These are phyloP conservation scores for Lachancea quebecensis DNA, from an alignment of 805 yeast genomes.

Conservation along the genomic window DNA sequence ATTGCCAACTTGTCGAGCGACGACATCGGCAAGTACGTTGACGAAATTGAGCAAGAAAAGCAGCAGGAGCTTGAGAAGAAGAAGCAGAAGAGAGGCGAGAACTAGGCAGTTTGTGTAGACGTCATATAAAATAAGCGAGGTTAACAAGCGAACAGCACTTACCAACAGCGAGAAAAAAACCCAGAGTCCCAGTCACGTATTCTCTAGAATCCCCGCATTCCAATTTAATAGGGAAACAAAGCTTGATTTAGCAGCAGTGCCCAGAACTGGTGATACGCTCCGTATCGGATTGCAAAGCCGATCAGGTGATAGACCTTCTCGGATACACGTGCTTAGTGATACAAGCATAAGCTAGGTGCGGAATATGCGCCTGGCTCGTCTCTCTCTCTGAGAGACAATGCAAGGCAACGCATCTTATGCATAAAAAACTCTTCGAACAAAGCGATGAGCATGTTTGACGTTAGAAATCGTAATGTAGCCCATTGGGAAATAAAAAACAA, in stretches of 20 bases:
- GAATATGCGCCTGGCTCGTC: too few relatives aligned
- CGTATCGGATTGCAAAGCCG: too few relatives aligned
- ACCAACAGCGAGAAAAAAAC: too few relatives aligned
- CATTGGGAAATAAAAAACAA: neutral
- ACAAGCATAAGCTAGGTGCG: neutral
- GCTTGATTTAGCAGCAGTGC: too few relatives aligned
- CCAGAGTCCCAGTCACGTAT: too few relatives aligned
- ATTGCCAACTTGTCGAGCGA: conserved; percentile 59
- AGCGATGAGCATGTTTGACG: neutral
- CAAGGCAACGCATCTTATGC: too few relatives aligned
- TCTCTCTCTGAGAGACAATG: too few relatives aligned
- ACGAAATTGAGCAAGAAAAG: conserved; percentile 81
- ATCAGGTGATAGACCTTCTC: too few relatives aligned
- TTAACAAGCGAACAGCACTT: too few relatives aligned
- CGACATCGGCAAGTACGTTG: conserved; percentile 67
- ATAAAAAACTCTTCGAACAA: neutral
- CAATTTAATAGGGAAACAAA: too few relatives aligned
- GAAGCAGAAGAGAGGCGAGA: conserved; percentile 13
- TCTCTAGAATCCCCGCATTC: too few relatives aligned
- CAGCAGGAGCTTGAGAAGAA: conserved; percentile 60
- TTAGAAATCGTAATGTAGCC: neutral
- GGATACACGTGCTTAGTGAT: neutral
- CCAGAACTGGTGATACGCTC: too few relatives aligned
- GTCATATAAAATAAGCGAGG: neutral
- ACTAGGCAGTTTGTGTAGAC: conserved; percentile 1